Conservation (phyloP, 495 filamentous ascomycete species). For the Astrothelium macrocarpum region DNA sequence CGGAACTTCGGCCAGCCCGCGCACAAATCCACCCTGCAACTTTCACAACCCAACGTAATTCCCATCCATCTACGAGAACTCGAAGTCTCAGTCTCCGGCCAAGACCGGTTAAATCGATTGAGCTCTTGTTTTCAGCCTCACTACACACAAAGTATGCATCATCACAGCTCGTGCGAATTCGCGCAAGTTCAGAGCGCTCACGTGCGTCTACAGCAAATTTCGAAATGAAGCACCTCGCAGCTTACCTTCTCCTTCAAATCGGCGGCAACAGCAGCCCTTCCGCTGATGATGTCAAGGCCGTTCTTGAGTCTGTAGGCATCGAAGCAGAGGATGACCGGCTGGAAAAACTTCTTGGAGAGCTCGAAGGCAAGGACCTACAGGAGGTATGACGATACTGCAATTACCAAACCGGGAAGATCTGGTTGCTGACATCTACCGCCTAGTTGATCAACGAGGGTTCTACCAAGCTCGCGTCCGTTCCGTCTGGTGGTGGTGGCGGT, state of each 20-base stretch:
- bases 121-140: slow-evolving; percentile 59
- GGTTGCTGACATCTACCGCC: slow-evolving; percentile 9
- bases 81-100: slow-evolving; percentile 81
- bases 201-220: slow-evolving; percentile 21
- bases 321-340: slow-evolving; percentile 88
- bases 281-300: slow-evolving; percentile 75
- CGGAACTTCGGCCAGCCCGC: slow-evolving; percentile 27
- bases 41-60: not conserved
- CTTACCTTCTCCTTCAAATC: slow-evolving; percentile 92
- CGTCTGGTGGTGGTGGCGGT: slow-evolving; percentile 75
- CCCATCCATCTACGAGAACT: slow-evolving; percentile 42
- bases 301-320: slow-evolving; percentile 90
- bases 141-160: not conserved
- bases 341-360: slow-evolving; percentile 74
- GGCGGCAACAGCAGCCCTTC: slow-evolving; percentile 88
- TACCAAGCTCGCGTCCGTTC: slow-evolving; percentile 92
- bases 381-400: slow-evolving; percentile 49
- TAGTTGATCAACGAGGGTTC: slow-evolving; percentile 90
- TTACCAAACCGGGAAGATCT: not conserved
- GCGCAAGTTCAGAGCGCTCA: not conserved
- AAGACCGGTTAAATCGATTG: slow-evolving; percentile 91
- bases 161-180: not conserved
- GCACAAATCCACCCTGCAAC: slow-evolving; percentile 35
- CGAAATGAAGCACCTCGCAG: slow-evolving; percentile 99
- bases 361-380: slow-evolving; percentile 95